Evolutionary conservation across 768 basidiomycete species (phyloP), one percentile per base, ranked within the genome.

Genomic region (Pleurotus cornucopiae): DNA sequence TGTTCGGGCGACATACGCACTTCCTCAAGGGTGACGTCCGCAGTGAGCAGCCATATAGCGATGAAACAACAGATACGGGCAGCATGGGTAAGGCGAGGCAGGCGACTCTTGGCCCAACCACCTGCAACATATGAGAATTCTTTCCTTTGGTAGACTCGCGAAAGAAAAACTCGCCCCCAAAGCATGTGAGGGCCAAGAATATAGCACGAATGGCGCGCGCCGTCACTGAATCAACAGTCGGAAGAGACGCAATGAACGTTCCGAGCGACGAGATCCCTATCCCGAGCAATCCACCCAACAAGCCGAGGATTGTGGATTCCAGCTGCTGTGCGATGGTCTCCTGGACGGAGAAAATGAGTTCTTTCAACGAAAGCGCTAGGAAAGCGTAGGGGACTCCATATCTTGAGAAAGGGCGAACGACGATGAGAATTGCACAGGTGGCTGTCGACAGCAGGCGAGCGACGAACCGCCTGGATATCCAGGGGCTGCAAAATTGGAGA

Each of bases 301-400:
- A 66, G 54, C 78, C 76, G 23, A 80, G 67, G 14, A 79, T 58
- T 1, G 74, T 75, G 1, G 67, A 66, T 61, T 79, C 79, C 3
- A 80, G 60, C 62, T 80, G 77, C 59, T 80, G 76, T 0, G 78
- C 74, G 9, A 81, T 67, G 59, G 67, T 75, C 40, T 76, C 72
- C 59, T 81, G 76, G 2, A 74, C 71, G 18, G 73, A 72, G 60
- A 81, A 80, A 49, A 77, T 71, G 6, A 78, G 70, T 54, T 80
- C 80, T 53, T 79, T 77, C 39, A 80, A 59, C 4, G 70, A 69
- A 9, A 72, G 53, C 9, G 66, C 64, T 5, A 78, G 67, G 62
- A 75, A 79, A 14, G 75, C 76, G 23, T 61, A 69, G 2, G 55
- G 46, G 4, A 76, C 74, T 5, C 76, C 77, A 16, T 70, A 64